These are phyloP conservation scores for Penicillium sp. DNA, from an alignment of 2,329 filamentous ascomycete genomes.

Conservation along the genomic window DNA sequence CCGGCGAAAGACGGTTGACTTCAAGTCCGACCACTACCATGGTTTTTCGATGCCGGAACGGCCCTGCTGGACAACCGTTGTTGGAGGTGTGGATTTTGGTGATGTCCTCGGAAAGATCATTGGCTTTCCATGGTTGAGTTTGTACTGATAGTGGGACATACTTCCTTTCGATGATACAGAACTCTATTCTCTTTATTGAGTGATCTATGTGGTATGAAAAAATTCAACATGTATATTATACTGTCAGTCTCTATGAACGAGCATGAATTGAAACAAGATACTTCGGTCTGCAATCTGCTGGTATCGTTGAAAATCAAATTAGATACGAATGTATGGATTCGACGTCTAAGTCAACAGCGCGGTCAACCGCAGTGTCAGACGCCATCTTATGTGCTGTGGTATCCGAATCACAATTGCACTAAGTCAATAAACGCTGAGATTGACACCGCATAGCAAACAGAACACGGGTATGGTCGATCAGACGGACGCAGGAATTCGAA, in stretches of 20 bases:
- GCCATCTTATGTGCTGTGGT: background rate
- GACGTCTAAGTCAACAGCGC: background rate
- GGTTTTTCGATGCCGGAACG: conserved; percentile 19
- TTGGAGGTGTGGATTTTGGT: conserved; percentile 17
- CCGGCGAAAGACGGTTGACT: conserved; percentile 5
- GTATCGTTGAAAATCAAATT: background rate
- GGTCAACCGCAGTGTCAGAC: no score
- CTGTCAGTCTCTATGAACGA: conserved; percentile 13
- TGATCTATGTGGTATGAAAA: conserved; percentile 2
- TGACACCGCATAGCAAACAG: conserved; percentile 1
- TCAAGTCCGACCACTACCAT: conserved; percentile 11
- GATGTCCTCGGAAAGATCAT: conserved; percentile 5
- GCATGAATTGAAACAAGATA: no score
- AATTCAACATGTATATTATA: conserved; percentile 7
- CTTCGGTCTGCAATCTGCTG: background rate
- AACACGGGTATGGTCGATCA: conserved; percentile 5
- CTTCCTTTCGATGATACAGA: no score
- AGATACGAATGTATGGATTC: background rate
- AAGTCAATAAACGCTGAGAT: conserved; percentile 4
- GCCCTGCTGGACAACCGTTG: conserved; percentile 21
- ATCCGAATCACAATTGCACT: conserved; percentile 1
- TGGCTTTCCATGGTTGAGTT: conserved; percentile 16
- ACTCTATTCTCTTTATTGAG: conserved; percentile 1
- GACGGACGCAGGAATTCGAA: conserved; percentile 3
- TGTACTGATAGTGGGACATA: conserved; percentile 4